Evolutionary conservation across 352 stramenopile genomes (phyloP).

Genomic region (Globisporangium spiculum): DNA sequence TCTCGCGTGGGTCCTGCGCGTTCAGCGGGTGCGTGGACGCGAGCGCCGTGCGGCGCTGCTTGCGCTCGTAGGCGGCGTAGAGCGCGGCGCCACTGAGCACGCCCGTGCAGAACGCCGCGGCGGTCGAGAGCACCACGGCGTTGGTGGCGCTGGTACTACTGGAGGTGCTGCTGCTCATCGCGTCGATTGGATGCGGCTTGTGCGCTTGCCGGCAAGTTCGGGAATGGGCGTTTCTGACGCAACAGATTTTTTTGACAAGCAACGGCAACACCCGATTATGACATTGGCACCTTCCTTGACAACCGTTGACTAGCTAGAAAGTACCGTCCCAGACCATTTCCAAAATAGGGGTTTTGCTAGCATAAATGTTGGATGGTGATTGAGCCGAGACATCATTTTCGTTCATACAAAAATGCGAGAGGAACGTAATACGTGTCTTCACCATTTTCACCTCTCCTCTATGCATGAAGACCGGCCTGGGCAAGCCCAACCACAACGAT

Average conservation of each 20-base stretch:
- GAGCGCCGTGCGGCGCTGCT: constrained; percentile 26
- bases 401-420: not conserved
- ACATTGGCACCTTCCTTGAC: no score
- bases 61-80: constrained; percentile 36
- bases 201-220: not conserved
- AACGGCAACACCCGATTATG: not conserved
- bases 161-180: not conserved
- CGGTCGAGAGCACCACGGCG: constrained; percentile 9
- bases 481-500: no score
- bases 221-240: not conserved
- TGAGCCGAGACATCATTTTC: not conserved
- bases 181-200: not conserved
- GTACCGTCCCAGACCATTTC: not conserved
- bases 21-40: constrained; percentile 37
- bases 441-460: no score
- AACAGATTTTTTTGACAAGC: not conserved
- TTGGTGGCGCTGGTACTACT: not conserved
- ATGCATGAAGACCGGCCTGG: no score
- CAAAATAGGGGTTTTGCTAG: not conserved
- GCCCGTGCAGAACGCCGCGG: constrained; percentile 40
- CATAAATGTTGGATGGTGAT: not conserved
- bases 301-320: no score
- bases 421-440: no score
- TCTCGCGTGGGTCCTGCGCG: constrained; percentile 37
- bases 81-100: constrained; percentile 38